phyloP scores from a whole-genome alignment of 768 basidiomycete genomes.

The Lactarius psammicola region DNA sequence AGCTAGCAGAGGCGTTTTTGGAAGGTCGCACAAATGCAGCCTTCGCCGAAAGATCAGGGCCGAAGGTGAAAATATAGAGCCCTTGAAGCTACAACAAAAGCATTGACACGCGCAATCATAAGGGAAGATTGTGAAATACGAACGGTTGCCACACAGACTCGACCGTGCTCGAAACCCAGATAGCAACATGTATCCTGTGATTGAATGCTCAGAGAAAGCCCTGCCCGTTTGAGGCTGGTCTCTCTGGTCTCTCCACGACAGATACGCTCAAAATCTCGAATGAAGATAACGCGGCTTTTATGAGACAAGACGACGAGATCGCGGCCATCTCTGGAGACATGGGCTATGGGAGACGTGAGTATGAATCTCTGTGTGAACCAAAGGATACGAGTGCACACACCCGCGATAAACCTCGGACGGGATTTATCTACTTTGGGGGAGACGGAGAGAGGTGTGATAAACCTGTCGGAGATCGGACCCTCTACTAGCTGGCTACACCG shows the following conservation, averaged over 20 bases:
- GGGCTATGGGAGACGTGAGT: constrained; percentile 31
- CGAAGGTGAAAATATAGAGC: constrained; percentile 21
- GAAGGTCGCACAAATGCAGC: constrained; percentile 16
- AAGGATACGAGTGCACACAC: neutral
- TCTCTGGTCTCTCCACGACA: constrained; percentile 13
- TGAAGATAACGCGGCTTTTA: constrained; percentile 33
- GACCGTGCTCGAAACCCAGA: constrained; percentile 15
- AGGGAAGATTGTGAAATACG: neutral
- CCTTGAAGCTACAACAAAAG: constrained; percentile 4
- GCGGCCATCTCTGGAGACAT: constrained; percentile 38
- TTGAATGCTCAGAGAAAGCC: neutral
- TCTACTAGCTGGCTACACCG: constrained; percentile 5
- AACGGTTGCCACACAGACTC: constrained; percentile 19
- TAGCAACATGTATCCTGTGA: neutral
- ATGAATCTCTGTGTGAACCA: neutral
- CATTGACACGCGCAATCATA: neutral
- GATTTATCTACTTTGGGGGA: neutral
- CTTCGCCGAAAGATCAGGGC: neutral
- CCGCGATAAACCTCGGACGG: neutral
- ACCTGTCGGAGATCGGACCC: neutral
- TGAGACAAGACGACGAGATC: constrained; percentile 35
- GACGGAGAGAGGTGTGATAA: constrained; percentile 4
- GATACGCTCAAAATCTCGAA: constrained; percentile 37
- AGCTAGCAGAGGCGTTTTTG: too few species aligned
- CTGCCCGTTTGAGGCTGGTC: neutral